A percentile compares a stretch with the other conserved stretches of the same genome.
These are phyloP conservation scores for Suhomyces canberraensis DNA, from an alignment of 805 yeast species.

Conservation along the genomic window DNA sequence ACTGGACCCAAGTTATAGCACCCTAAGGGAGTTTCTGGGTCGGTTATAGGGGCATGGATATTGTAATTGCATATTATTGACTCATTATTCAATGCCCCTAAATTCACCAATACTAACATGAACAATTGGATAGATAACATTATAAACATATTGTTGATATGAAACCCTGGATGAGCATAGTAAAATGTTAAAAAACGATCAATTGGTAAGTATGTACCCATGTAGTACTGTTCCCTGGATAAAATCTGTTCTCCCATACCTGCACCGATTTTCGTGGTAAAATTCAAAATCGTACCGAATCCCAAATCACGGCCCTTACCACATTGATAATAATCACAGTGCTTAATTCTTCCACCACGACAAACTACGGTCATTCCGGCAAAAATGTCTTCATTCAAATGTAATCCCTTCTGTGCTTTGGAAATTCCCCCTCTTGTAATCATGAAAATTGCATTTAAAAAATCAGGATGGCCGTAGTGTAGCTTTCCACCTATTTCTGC, in stretches of 20 bases:
- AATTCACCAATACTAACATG: slow-evolving; percentile 71
- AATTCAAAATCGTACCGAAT: slow-evolving; percentile 85
- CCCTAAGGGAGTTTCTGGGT: slow-evolving; percentile 71
- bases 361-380: slow-evolving; percentile 91
- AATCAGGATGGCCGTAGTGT: slow-evolving; percentile 97
- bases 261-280: slow-evolving; percentile 94
- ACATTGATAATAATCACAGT: slow-evolving; percentile 93
- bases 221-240: slow-evolving; percentile 85
- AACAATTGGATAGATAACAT: slow-evolving; percentile 84
- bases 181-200: slow-evolving; percentile 90
- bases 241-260: slow-evolving; percentile 98
- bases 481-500: slow-evolving; percentile 93
- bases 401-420: slow-evolving; percentile 91
- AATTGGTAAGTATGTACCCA: slow-evolving; percentile 85
- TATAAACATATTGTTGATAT: slow-evolving; percentile 84
- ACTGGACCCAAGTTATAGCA: slow-evolving; percentile 85
- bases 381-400: slow-evolving; percentile 90
- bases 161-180: slow-evolving; percentile 97
- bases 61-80: slow-evolving; percentile 65
- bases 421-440: slow-evolving; percentile 94
- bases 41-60: slow-evolving; percentile 67
- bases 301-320: slow-evolving; percentile 97
- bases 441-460: slow-evolving; percentile 86
- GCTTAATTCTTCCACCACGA: slow-evolving; percentile 92
- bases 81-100: slow-evolving; percentile 77